A percentile compares a stretch with the other conserved stretches of the same genome.
Conservation (phyloP, 768 basidiomycete genomes). For the Russula sp. region DNA sequence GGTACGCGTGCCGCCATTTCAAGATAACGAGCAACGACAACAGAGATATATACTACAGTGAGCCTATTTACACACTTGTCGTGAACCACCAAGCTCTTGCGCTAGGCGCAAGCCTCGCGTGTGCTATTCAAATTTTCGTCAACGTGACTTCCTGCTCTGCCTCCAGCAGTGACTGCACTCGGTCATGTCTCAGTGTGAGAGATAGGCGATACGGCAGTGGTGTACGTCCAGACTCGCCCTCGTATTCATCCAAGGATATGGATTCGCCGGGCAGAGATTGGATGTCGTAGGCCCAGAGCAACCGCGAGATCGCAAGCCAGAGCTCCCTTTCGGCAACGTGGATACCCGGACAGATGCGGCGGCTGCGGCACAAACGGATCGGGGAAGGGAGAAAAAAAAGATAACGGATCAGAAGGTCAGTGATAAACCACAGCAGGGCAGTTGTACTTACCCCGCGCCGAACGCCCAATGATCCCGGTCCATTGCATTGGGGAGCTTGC, state of each 20-base stretch:
- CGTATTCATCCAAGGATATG: conserved; percentile 40
- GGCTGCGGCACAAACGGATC: conserved; percentile 16
- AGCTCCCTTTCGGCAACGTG: conserved; percentile 40
- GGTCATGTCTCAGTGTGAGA: conserved; percentile 23
- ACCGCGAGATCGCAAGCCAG: conserved; percentile 37
- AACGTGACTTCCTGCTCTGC: conserved; percentile 14
- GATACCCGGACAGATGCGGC: conserved; percentile 38
- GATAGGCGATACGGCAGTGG: conserved; percentile 36
- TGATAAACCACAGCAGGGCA: not conserved
- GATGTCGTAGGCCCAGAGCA: conserved; percentile 43
- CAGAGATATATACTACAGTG: no score
- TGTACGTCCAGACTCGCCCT: conserved; percentile 38
- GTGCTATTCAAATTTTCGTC: conserved; percentile 10
- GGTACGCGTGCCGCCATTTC: no score
- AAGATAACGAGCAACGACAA: no score
- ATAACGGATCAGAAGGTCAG: no score
- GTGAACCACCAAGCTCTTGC: not conserved
- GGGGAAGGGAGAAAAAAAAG: not conserved
- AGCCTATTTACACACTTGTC: no score
- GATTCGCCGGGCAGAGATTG: conserved; percentile 36
- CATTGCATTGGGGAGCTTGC: conserved; percentile 25
- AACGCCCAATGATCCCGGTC: conserved; percentile 47
- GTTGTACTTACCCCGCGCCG: conserved; percentile 36
- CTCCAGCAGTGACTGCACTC: conserved; percentile 10
- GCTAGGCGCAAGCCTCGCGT: not conserved